phyloP scores from a whole-genome alignment of 2,329 filamentous ascomycete genomes.

The Albophoma yamanashiensis region DNA sequence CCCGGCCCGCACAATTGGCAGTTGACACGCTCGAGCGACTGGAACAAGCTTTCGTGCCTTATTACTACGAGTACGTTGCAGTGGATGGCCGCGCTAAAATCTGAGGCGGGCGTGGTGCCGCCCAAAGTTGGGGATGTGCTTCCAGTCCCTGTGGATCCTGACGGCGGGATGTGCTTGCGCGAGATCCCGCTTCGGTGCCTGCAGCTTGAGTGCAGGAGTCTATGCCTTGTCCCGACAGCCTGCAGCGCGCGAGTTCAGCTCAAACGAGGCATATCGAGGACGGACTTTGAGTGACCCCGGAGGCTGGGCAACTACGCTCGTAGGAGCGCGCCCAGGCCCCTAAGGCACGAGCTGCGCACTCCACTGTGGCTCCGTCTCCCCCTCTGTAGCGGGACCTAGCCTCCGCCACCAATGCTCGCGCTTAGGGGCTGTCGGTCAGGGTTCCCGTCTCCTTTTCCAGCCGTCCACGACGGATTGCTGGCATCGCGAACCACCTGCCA shows the following conservation, averaged over 20 bases:
- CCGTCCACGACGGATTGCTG: not conserved
- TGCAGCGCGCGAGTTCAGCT: not conserved
- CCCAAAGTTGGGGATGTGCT: not conserved
- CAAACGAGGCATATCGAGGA: not conserved
- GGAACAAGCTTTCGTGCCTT: too few species aligned
- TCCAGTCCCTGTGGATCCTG: too few species aligned
- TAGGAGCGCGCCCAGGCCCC: not conserved
- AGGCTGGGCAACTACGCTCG: too few species aligned
- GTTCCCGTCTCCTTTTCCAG: not conserved
- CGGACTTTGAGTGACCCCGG: too few species aligned
- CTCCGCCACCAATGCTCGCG: not conserved
- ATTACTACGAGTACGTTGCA: too few species aligned
- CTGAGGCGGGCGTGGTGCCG: too few species aligned
- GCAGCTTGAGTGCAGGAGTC: not conserved
- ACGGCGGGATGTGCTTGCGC: too few species aligned
- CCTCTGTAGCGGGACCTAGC: not conserved
- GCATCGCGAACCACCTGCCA: not conserved
- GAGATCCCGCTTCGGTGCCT: too few species aligned
- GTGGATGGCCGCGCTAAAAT: too few species aligned
- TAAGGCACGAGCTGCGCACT: not conserved
- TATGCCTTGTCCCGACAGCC: too few species aligned
- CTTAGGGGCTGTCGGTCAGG: not conserved
- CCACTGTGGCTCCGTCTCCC: not conserved
- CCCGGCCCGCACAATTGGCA: too few species aligned
- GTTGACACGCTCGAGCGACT: too few species aligned